Percentiles rank a stretch among this genome's conserved stretches.
These are phyloP conservation scores for Lactifluus subvellereus DNA, from an alignment of 768 basidiomycete species.

Conservation along the genomic window DNA sequence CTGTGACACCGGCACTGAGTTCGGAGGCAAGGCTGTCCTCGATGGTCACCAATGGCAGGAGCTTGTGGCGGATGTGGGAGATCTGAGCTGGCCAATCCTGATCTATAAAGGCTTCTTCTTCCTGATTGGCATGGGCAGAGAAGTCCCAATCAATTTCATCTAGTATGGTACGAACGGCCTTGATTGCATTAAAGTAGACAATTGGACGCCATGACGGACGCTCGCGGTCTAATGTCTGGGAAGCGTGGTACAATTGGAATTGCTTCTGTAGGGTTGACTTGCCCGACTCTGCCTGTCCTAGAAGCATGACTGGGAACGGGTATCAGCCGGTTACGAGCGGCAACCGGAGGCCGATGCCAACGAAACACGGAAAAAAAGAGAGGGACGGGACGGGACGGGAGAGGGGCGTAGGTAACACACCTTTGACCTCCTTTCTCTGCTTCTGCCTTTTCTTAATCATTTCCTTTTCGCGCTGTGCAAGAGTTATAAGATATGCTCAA, in stretches of 20 bases:
- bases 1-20: conserved; percentile 57
- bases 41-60: conserved; percentile 59
- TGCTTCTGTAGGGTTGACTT: conserved; percentile 85
- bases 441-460: conserved; percentile 42
- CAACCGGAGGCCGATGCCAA: not conserved
- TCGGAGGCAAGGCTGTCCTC: conserved; percentile 66
- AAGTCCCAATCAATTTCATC: conserved; percentile 28
- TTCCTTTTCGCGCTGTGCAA: conserved; percentile 41
- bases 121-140: conserved; percentile 11
- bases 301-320: conserved; percentile 50
- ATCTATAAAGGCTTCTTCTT: conserved; percentile 21
- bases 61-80: conserved; percentile 44
- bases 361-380: not conserved
- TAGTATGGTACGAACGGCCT: conserved; percentile 26
- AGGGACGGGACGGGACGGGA: not conserved
- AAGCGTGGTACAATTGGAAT: conserved; percentile 76
- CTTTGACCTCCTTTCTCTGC: conserved; percentile 48
- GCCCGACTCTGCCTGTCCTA: conserved; percentile 73
- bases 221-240: conserved; percentile 35
- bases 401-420: conserved; percentile 29
- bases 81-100: conserved; percentile 41
- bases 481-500: not conserved
- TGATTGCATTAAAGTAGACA: conserved; percentile 47
- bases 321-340: not conserved
- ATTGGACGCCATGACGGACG: conserved; percentile 40